Evolutionary conservation across 2,329 filamentous ascomycete genomes (phyloP).

Genomic region (Xylaria sp.): DNA sequence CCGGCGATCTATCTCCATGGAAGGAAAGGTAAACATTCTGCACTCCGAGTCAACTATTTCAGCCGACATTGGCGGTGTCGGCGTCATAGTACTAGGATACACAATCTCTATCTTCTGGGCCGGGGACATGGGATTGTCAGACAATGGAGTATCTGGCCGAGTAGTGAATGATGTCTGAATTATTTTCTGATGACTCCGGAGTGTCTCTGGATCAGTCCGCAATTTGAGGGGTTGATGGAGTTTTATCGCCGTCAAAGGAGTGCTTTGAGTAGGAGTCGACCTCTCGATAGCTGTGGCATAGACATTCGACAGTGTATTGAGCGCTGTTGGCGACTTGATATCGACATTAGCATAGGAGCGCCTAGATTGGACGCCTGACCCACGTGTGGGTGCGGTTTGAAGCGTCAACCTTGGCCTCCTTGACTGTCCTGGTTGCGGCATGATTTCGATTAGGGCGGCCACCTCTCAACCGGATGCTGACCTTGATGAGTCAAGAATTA

Average conservation of each 20-base stretch:
- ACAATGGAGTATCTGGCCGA: constrained; percentile 65
- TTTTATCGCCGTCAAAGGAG: constrained; percentile 62
- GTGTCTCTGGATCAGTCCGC: constrained; percentile 50
- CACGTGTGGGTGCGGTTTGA: constrained; percentile 60
- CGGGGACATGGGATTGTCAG: constrained; percentile 62
- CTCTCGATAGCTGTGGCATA: constrained; percentile 72
- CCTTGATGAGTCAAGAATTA: not conserved
- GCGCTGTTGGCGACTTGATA: constrained; percentile 68
- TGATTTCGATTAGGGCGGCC: constrained; percentile 42
- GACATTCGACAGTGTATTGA: constrained; percentile 74
- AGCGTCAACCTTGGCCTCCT: constrained; percentile 68
- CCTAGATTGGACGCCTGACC: constrained; percentile 53
- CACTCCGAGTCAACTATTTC: constrained; percentile 57
- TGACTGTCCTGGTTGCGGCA: constrained; percentile 51
- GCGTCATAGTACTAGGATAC: constrained; percentile 67
- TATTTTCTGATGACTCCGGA: constrained; percentile 48
- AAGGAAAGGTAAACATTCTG: constrained; percentile 60
- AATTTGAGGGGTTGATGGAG: constrained; percentile 53
- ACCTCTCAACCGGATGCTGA: not conserved
- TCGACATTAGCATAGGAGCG: constrained; percentile 59
- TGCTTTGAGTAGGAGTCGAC: constrained; percentile 60
- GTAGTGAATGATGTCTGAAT: constrained; percentile 58
- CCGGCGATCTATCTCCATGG: constrained; percentile 47
- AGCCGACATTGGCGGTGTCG: constrained; percentile 68
- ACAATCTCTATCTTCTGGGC: constrained; percentile 56